Conservation (phyloP, 495 filamentous ascomycete genomes). For the Symbiotaphrina buchneri region DNA sequence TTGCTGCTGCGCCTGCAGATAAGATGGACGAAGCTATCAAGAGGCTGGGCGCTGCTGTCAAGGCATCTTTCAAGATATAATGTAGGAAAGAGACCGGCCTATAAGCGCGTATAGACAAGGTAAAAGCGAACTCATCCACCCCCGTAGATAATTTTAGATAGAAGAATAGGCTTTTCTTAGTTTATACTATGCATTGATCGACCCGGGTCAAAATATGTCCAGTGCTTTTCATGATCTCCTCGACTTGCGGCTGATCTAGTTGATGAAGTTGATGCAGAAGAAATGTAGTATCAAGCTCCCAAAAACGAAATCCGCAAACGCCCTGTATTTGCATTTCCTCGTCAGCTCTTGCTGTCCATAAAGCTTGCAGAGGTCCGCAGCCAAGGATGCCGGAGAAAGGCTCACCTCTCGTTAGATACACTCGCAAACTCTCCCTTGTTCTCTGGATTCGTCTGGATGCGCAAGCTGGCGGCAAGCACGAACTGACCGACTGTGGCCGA, state of each 20-base stretch:
- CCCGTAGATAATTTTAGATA: too few relatives aligned
- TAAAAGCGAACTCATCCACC: too few relatives aligned
- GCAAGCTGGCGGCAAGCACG: slow-evolving; percentile 71
- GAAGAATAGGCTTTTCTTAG: not conserved
- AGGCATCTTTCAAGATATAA: slow-evolving; percentile 11
- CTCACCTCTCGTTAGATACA: slow-evolving; percentile 49
- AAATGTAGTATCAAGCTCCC: slow-evolving; percentile 91
- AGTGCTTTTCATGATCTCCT: not conserved
- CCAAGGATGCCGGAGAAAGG: not conserved
- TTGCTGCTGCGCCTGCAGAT: slow-evolving; percentile 52
- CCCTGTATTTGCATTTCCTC: slow-evolving; percentile 23
- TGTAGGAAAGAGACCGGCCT: not conserved
- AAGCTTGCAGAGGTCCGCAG: not conserved
- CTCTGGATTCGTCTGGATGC: slow-evolving; percentile 74
- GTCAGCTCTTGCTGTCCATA: slow-evolving; percentile 4
- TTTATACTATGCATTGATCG: too few relatives aligned
- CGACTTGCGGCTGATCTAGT: slow-evolving; percentile 25
- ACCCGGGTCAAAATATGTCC: too few relatives aligned
- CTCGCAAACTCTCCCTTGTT: slow-evolving; percentile 47
- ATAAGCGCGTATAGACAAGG: not conserved
- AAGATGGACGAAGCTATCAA: slow-evolving; percentile 60
- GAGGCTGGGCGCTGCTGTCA: slow-evolving; percentile 48
- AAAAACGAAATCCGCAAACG: slow-evolving; percentile 92
- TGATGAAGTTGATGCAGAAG: slow-evolving; percentile 99
- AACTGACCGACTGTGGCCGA: slow-evolving; percentile 91